Conservation (phyloP, 495 filamentous ascomycete genomes). For the Cryomyces antarcticus region DNA sequence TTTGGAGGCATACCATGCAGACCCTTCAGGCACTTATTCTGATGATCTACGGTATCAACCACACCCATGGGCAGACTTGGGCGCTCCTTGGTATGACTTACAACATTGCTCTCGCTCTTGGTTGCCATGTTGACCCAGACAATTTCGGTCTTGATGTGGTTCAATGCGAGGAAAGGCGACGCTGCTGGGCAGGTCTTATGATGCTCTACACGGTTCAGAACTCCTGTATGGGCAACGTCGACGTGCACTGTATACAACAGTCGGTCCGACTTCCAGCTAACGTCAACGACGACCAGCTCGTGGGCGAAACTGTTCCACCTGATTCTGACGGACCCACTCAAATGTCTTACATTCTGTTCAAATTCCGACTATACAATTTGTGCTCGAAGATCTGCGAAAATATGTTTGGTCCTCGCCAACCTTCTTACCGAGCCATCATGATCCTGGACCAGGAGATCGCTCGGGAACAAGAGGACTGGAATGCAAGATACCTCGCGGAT, state of each 20-base stretch:
- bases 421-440: conserved; percentile 10
- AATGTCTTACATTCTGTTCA: conserved; percentile 28
- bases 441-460: conserved; percentile 23
- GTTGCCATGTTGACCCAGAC: conserved; percentile 28
- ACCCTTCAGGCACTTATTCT: conserved; percentile 27
- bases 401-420: conserved; percentile 19
- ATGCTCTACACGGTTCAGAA: conserved; percentile 27
- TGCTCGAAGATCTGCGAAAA: conserved; percentile 23
- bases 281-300: conserved; percentile 25
- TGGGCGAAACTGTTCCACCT: conserved; percentile 15
- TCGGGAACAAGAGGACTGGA: conserved; percentile 20
- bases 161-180: conserved; percentile 26
- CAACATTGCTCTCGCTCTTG: conserved; percentile 27
- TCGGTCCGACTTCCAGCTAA: conserved; percentile 25
- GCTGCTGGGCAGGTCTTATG: conserved; percentile 26
- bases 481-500: conserved; percentile 20
- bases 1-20: conserved; percentile 25
- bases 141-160: conserved; percentile 22
- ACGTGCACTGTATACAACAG: conserved; percentile 1
- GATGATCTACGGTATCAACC: conserved; percentile 23
- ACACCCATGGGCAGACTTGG: conserved; percentile 24
- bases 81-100: conserved; percentile 25
- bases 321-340: conserved; percentile 21
- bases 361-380: conserved; percentile 22
- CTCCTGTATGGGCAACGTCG: conserved; percentile 11